Base-by-base conservation (phyloP, 768 basidiomycete species). In the Lactarius quietus region DNA sequence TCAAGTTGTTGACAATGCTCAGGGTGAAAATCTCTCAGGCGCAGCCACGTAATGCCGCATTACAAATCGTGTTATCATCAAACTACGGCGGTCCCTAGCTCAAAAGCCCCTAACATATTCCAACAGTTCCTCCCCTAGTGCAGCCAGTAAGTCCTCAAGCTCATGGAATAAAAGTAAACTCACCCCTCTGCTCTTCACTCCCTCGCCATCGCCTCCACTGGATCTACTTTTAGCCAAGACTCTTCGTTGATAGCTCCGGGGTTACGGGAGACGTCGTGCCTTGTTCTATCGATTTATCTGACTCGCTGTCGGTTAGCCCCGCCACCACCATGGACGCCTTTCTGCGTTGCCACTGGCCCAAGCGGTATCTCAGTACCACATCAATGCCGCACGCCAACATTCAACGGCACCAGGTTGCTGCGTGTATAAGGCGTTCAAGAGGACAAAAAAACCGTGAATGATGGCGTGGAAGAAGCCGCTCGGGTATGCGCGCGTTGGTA, bases 361-460 rank as follows among this genome's bases (percentile, higher is more conserved):
- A 78, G 7, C 87, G 87, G 70, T 89, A 84, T 26, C 91, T 82
- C 58, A 86, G 74, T 20, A 91, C 78, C 28, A 89, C 8, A 82
- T 82, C 64, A 92, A 74, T n/a, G 90, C 85, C 14, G 91, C 91
- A 39, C 87, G 80, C 92, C 92, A 93, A 18, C 92, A 92, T 72
- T 93, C 92, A 29, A 88, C 62, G 4, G 78, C 75, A 8, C 68
- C 70, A n/a, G 69, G 57, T 28, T 70, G 70, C n/a, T 78, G 75
- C 26, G 76, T 72, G 39, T 73, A 38, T 1, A 80, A 78, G 18
- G 73, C 69, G 43, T 58, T 74, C 38, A 70, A 52, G 73, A 58
- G 35, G 68, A 65, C 17, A 68, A 51, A 35, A 71, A 67, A n/a
- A 75, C 68, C 6, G 70, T 64, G 0, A 73, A 68, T 43, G 77